These are phyloP conservation scores for Schizochytrium sp. DNA, from an alignment of 108 stramenopile genomes.

Conservation along the genomic window DNA sequence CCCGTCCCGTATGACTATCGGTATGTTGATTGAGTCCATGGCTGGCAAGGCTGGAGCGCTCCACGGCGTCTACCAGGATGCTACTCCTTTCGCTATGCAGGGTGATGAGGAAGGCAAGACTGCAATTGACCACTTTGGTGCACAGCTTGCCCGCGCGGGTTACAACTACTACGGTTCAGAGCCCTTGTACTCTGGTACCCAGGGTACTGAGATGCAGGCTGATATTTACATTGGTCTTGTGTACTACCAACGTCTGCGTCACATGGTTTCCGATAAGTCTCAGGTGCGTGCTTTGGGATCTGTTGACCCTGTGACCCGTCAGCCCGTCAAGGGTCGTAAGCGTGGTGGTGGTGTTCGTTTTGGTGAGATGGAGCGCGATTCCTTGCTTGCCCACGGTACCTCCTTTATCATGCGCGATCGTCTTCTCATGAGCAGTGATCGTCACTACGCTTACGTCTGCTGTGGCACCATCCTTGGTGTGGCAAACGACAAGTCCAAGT, in stretches of 20 bases:
- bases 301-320: constrained; percentile 94
- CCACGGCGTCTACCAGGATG: constrained; percentile 94
- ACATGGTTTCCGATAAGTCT: constrained; percentile 99
- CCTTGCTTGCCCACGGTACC: constrained; percentile 92
- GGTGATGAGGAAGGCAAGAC: constrained; percentile 85
- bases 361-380: constrained; percentile 99
- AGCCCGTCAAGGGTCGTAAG: constrained; percentile 98
- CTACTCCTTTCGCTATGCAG: constrained; percentile 97
- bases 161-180: constrained; percentile 98
- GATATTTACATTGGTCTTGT: constrained; percentile 99
- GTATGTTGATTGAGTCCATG: constrained; percentile 99
- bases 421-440: constrained; percentile 94
- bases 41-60: constrained; percentile 97
- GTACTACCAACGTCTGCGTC: constrained; percentile 97
- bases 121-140: constrained; percentile 97
- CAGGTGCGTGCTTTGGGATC: constrained; percentile 97
- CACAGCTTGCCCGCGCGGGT: constrained; percentile 94
- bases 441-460: constrained; percentile 91
- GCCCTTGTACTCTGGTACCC: constrained; percentile 96
- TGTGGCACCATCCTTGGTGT: constrained; percentile 91
- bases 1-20: constrained; percentile 98
- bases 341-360: constrained; percentile 97
- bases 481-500: not conserved
- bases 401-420: constrained; percentile 95
- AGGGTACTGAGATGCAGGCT: constrained; percentile 95